Base-by-base conservation (phyloP, 305 asterid genomes). In the Fraxinus floribunda region DNA sequence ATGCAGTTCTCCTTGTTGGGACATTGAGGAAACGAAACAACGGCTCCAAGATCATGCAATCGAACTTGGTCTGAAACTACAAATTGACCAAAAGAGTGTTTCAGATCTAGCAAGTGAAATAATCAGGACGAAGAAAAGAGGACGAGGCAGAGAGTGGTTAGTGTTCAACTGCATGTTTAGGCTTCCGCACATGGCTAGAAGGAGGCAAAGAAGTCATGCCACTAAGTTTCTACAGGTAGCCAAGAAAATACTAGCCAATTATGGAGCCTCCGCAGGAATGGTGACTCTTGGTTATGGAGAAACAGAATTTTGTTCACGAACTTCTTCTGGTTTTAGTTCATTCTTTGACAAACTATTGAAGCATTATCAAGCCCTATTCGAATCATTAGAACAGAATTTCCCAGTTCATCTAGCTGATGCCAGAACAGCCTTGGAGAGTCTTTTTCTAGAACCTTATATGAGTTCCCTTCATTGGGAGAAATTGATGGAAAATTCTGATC, bases 81-180 rank as follows among this genome's bases (percentile, higher is more conserved):
- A 80, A 36, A 74, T 94, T 6, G 93, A 92, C 62, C 92, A 90
- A 79, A 89, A 83, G 76, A 81, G 76, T 2, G 2, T 86, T 52
- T 89, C 81, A 18, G 92, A 90, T 5, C 74, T 91, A 57, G 57
- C 73, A 22, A 76, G 49, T 68, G 96, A 89, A 77, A 70, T 88
- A 18, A 80, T 41, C 84, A 86, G 88, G 44, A 75, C 55, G 84
- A 85, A 83, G 83, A 88, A 32, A 44, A 78, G 78, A 66, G 89
- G 85, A 7, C 82, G 57, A 24, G 77, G 77, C 9, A 83, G 83
- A 64, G 93, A 92, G 36, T 93, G 93, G 92, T 16, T 90, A 62
- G 96, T 85, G 62, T 94, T 93, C 88, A 94, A 93, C 77, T 90
- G 97, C 85, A 92, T 91, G 97, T 85, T 83, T 35, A 90, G 90